A percentile compares a stretch with the other conserved stretches of the same genome.
phyloP scores from a whole-genome alignment of 495 filamentous ascomycete genomes.

The Trichoderma reesei region DNA sequence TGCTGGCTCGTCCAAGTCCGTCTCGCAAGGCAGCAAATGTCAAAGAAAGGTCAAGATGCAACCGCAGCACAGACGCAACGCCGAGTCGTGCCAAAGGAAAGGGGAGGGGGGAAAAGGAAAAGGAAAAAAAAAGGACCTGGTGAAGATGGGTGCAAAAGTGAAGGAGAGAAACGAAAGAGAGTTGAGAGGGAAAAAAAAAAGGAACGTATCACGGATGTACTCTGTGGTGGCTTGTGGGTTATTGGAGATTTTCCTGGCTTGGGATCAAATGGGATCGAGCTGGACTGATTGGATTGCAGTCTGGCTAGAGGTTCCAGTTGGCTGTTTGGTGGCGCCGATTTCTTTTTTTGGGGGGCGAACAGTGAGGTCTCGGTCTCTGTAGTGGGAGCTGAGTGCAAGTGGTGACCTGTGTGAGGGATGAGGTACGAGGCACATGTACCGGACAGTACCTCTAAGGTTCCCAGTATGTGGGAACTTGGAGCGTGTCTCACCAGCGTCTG shows the following conservation, averaged over 20 bases:
- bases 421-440: not conserved
- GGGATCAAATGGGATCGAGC: not conserved
- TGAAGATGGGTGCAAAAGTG: slow-evolving; percentile 16
- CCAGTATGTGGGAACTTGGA: no score
- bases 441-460: no score
- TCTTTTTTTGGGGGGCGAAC: not conserved
- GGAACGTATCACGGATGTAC: slow-evolving; percentile 7
- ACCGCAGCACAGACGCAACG: slow-evolving; percentile 1
- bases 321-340: not conserved
- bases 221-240: slow-evolving; percentile 7
- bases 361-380: no score
- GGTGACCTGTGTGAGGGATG: not conserved
- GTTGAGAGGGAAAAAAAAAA: slow-evolving; percentile 14
- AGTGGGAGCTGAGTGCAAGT: no score
- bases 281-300: not conserved
- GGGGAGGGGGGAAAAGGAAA: slow-evolving; percentile 9
- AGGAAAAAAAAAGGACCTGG: slow-evolving; percentile 12
- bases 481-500: slow-evolving; percentile 2
- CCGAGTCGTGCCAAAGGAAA: slow-evolving; percentile 3
- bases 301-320: no score
- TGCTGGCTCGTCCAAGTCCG: not conserved
- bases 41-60: slow-evolving; percentile 10
- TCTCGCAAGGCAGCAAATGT: slow-evolving; percentile 10
- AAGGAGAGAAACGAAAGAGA: slow-evolving; percentile 13
- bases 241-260: not conserved